Base-by-base conservation (phyloP, 192 early-diverging fungal genomes). In the Dimargaris xerosporica region DNA sequence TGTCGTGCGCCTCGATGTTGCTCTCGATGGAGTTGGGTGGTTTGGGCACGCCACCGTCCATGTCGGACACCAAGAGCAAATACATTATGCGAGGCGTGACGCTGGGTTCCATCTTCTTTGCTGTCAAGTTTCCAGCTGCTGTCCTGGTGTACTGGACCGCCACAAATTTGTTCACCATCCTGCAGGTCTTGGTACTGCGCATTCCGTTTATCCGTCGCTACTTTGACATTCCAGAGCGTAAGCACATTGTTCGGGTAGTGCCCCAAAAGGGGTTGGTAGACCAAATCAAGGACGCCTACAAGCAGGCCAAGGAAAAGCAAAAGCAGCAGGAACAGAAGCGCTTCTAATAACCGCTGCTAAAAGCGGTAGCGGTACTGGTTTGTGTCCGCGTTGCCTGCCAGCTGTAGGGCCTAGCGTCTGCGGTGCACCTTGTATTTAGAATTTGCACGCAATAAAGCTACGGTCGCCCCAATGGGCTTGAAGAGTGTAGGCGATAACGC, bases 91-190 rank as follows among this genome's bases (percentile, higher is more conserved):
- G 82, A 31, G 62, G 41, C 26, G 46, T 73, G 25, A 76, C 76
- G 2, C 63, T 78, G 3, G 21, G 71, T 0, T 78, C 74, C 63
- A 64, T 74, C 9, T 71, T 64, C 29, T 73, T 82, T 44, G 80
- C 75, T 3, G 72, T 72, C 2, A 72, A 67, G 62, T 62, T 84
- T 62, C 78, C 80, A 34, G 69, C 76, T 26, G 81, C 72, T 41
- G 73, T 93, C 43, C 90, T 95, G 71, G 71, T 90, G 54, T 93
- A 92, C 73, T 91, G 88, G 89, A 70, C 90, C 56, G 80, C 83
- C 51, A 84, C 83, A 64, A 91, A 89, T 71, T 26, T 80, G 11
- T 78, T 82, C 58, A 85, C 87, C 10, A 68, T 87, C 21, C 61
- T 74, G 34, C 93, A 95, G 77, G 75, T 83, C 45, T 51, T 82